phyloP scores from a whole-genome alignment of 2,329 filamentous ascomycete genomes.

The Aspergillus candidus region DNA sequence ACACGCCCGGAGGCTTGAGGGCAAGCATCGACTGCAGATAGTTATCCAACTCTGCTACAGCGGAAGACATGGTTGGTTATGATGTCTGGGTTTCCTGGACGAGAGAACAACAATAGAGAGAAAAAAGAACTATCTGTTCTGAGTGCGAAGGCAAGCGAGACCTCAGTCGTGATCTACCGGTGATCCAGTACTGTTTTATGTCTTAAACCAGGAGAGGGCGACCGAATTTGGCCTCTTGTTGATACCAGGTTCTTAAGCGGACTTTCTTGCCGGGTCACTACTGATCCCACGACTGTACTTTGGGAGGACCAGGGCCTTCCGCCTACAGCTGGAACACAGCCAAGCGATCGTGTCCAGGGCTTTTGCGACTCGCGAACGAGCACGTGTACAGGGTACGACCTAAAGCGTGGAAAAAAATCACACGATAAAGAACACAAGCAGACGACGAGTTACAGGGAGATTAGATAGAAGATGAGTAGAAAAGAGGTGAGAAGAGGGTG shows the following conservation, averaged over 20 bases:
- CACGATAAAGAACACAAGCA: slow-evolving; percentile 3
- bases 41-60: slow-evolving; percentile 84
- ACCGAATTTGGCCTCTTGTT: slow-evolving; percentile 8
- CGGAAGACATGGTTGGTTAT: slow-evolving; percentile 59
- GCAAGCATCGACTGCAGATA: slow-evolving; percentile 86
- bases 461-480: slow-evolving; percentile 10
- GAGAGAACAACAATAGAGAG: slow-evolving; percentile 8
- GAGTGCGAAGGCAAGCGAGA: slow-evolving; percentile 9
- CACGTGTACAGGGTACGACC: slow-evolving; percentile 35
- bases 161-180: slow-evolving; percentile 21
- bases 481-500: slow-evolving; percentile 7
- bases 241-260: slow-evolving; percentile 21
- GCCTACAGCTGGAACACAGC: slow-evolving; percentile 37
- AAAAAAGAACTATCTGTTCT: slow-evolving; percentile 14
- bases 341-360: slow-evolving; percentile 28
- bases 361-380: slow-evolving; percentile 26
- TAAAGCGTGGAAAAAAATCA: slow-evolving; percentile 16
- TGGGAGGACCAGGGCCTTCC: slow-evolving; percentile 26
- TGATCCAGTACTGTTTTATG: slow-evolving; percentile 19
- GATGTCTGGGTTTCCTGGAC: slow-evolving; percentile 8
- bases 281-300: slow-evolving; percentile 30
- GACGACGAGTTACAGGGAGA: slow-evolving; percentile 11
- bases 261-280: slow-evolving; percentile 32
- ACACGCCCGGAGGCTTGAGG: slow-evolving; percentile 89
- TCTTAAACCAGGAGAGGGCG: slow-evolving; percentile 7